Evolutionary conservation across 2,329 filamentous ascomycete genomes (phyloP).

Genomic region (Cercospora nicotianae): DNA sequence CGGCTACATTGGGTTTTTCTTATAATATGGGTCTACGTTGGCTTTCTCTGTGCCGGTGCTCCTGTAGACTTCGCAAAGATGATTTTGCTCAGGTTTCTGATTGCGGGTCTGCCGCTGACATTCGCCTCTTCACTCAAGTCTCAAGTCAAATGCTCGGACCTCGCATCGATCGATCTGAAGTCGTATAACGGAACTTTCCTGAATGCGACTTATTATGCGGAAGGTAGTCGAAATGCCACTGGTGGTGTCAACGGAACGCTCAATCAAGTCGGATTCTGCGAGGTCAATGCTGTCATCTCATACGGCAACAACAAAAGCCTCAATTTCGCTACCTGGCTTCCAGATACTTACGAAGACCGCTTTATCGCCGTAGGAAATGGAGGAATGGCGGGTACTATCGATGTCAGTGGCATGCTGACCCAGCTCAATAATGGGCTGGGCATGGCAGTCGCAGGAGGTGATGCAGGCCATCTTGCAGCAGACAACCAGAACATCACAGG

Average conservation of each 20-base stretch:
- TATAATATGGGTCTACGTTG: neutral
- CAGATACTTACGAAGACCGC: slow-evolving; percentile 30
- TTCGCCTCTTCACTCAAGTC: neutral
- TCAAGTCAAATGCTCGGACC: neutral
- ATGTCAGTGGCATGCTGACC: slow-evolving; percentile 28
- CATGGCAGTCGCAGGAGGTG: slow-evolving; percentile 33
- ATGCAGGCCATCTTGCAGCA: slow-evolving; percentile 32
- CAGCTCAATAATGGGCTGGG: slow-evolving; percentile 33
- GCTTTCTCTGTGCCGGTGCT: neutral
- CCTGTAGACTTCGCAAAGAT: neutral
- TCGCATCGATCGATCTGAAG: slow-evolving; percentile 2
- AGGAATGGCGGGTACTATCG: slow-evolving; percentile 34
- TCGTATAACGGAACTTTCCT: slow-evolving; percentile 23
- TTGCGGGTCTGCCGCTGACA: neutral
- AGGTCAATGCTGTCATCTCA: slow-evolving; percentile 27
- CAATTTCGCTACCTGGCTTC: slow-evolving; percentile 31
- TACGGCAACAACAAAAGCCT: slow-evolving; percentile 32
- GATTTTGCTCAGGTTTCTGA: neutral
- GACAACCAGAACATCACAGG: slow-evolving; percentile 31
- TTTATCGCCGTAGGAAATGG: slow-evolving; percentile 37
- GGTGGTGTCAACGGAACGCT: slow-evolving; percentile 23
- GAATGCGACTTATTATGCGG: slow-evolving; percentile 26
- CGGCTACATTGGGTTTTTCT: neutral
- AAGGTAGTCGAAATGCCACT: slow-evolving; percentile 22
- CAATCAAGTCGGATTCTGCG: slow-evolving; percentile 31